Evolutionary conservation across 1,284 basidiomycete genomes (phyloP).

Genomic region (Neolentinus lepideus): DNA sequence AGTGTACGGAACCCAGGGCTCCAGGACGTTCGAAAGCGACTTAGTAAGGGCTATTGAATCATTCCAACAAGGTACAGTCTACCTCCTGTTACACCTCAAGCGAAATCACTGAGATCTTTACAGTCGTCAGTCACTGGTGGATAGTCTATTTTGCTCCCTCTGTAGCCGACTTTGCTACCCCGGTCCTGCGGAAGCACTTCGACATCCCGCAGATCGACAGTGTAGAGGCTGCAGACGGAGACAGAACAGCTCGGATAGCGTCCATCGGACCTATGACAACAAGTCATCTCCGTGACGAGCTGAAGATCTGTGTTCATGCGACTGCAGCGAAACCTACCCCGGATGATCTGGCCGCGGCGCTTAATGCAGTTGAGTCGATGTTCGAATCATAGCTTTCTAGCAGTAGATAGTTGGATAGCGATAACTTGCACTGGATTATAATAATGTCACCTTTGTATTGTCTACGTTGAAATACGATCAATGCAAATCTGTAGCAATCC

Average conservation of each 20-base stretch:
- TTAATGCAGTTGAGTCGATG: conserved; percentile 14
- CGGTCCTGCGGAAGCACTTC: conserved; percentile 42
- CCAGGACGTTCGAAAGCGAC: conserved; percentile 40
- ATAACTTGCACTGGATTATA: too few relatives aligned
- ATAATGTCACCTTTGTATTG: too few relatives aligned
- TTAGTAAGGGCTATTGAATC: conserved; percentile 28
- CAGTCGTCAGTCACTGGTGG: conserved; percentile 48
- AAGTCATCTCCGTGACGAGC: conserved; percentile 36
- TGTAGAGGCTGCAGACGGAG: background rate
- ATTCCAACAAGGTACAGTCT: conserved; percentile 15
- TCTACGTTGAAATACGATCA: too few relatives aligned
- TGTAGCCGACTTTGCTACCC: conserved; percentile 48
- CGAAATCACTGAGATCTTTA: too few relatives aligned
- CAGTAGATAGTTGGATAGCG: too few relatives aligned
- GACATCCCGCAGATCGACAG: conserved; percentile 11
- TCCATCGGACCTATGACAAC: conserved; percentile 66
- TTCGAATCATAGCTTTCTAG: too few relatives aligned
- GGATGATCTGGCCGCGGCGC: conserved; percentile 36
- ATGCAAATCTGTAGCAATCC: too few relatives aligned
- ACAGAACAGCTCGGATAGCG: conserved; percentile 31
- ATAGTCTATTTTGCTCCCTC: conserved; percentile 74
- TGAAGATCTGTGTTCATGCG: conserved; percentile 43
- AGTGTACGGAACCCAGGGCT: conserved; percentile 62
- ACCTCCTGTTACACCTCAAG: too few relatives aligned
- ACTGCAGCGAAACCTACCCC: conserved; percentile 50